Evolutionary conservation across 176 grass and related monocot genomes (phyloP).

Genomic region (Cenchrus purpureus): DNA sequence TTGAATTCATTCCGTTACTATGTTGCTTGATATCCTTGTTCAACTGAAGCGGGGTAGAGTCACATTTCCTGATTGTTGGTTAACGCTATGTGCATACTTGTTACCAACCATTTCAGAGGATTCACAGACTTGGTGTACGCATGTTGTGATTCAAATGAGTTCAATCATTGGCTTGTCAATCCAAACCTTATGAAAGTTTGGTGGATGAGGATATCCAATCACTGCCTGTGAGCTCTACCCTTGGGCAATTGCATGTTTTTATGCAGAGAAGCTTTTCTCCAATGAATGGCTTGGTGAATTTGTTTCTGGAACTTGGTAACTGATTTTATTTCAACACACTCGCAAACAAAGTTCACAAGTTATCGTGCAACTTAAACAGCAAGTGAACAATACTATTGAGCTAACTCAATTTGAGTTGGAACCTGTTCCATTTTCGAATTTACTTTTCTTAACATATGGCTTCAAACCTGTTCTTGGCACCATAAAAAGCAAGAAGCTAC

Average conservation of each 20-base stretch:
- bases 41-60: conserved; percentile 4
- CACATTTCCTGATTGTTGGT: not conserved
- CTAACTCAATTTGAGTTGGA: not conserved
- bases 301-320: not conserved
- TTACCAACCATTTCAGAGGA: not conserved
- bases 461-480: no score
- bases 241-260: not conserved
- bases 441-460: not conserved
- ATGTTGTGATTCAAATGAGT: not conserved
- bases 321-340: not conserved
- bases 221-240: not conserved
- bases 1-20: not conserved
- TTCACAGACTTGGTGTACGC: not conserved
- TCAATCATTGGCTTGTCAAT: not conserved
- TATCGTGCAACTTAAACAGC: no score
- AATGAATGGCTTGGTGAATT: not conserved
- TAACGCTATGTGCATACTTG: not conserved
- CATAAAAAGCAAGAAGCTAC: no score
- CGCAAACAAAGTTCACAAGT: not conserved
- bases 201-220: not conserved
- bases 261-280: not conserved
- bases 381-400: not conserved
- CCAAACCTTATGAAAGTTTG: not conserved
- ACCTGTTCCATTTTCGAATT: not conserved
- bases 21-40: conserved; percentile 15